Conservation (phyloP, 2,329 filamentous ascomycete genomes). For the Venturia pyrina region DNA sequence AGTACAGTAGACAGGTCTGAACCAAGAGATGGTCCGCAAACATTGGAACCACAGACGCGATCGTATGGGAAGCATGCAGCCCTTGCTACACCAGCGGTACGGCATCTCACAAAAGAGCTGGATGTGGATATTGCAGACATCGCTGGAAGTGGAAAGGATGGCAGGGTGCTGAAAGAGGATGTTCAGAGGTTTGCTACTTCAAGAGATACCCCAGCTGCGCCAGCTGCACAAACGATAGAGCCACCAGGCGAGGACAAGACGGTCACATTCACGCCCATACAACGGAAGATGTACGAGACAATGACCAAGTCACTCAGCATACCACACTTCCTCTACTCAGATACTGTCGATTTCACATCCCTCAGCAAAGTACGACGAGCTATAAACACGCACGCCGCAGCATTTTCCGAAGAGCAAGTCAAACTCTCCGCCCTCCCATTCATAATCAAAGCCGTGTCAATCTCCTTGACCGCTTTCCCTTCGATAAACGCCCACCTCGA, state of each 20-base stretch:
- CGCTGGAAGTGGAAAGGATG: constrained; percentile 78
- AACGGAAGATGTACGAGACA: constrained; percentile 91
- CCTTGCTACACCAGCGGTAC: constrained; percentile 84
- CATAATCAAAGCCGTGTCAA: constrained; percentile 87
- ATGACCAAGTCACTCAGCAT: constrained; percentile 91
- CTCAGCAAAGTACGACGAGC: constrained; percentile 63
- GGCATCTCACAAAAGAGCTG: constrained; percentile 74
- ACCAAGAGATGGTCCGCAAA: neutral
- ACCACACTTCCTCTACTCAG: constrained; percentile 91
- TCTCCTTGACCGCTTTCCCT: constrained; percentile 72
- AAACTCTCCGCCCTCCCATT: constrained; percentile 89
- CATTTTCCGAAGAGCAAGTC: constrained; percentile 26
- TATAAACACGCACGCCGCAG: constrained; percentile 51
- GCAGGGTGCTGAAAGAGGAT: constrained; percentile 86
- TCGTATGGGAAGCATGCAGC: constrained; percentile 55
- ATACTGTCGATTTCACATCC: constrained; percentile 73
- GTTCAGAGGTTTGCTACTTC: constrained; percentile 56
- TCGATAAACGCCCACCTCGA: constrained; percentile 83
- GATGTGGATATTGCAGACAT: constrained; percentile 70
- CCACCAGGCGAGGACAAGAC: constrained; percentile 50
- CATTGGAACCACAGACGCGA: constrained; percentile 5
- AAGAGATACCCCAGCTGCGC: constrained; percentile 28
- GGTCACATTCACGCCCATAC: constrained; percentile 63
- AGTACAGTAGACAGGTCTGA: neutral
- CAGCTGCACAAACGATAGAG: constrained; percentile 24